Evolutionary conservation across 768 basidiomycete species (phyloP), one percentile per base, ranked within the genome.

Genomic region (Boletus rubroflammeus): DNA sequence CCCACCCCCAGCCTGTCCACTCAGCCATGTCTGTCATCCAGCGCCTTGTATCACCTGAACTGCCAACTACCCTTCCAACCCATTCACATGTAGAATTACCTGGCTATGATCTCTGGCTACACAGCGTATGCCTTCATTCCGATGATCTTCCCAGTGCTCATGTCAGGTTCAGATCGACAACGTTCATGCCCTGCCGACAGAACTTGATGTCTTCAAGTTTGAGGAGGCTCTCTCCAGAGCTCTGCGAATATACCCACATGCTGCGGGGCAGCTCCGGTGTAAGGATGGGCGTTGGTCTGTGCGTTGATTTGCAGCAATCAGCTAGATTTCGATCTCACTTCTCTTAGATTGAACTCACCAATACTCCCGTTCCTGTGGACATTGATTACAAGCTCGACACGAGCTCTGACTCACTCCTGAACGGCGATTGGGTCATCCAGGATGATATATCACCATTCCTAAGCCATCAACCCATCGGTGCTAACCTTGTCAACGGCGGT

Each of bases 381-480:
- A 48, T 56, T 9, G 56, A 50, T 5, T 52, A 66, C 35, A 57
- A 38, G 35, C 32, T 34, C 1, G 39, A 56, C 34, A 47, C 41
- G 8, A 47, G 11, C 10, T 51, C 53, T 4, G 43, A 55, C 9
- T 55, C 64, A 11, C 21, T 61, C 15, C 41, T 68, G 23, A 21
- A 49, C 28, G 61, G 62, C 1, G 62, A 68, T n/a, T 67, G 64
- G 67, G 64, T 68, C 23, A 15, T 68, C 38, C 67, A 67, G 55
- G 55, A 64, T 28, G 43, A 67, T 40, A n/a, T 67, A 38, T 57
- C 59, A 6, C 21, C 47, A 5, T 47, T 67, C 36, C 45, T 68
- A 2, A 66, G 45, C 23, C 55, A 58, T 31, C 53, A 54, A 17
- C 59, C 61, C 6, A 21, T 51, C 17, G 54, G 49, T 35, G 54